These are phyloP conservation scores for Clavispora carvajalis DNA, from an alignment of 805 yeast genomes.

Conservation along the genomic window DNA sequence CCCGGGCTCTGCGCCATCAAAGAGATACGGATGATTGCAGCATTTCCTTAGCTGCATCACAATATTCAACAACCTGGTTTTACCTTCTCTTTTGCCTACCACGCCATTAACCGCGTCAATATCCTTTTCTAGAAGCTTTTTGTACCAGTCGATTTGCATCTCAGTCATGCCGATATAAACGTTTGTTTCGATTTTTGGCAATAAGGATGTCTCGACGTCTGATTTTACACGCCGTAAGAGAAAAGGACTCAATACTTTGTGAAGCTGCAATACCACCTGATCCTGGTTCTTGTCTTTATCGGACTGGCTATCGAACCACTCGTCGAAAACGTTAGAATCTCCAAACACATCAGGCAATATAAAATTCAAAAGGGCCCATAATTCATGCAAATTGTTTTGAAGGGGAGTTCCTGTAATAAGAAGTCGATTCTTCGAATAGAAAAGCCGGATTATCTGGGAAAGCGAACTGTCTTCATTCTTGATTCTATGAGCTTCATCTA, in stretches of 20 bases:
- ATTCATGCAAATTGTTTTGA: conserved; percentile 90
- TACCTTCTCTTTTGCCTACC: conserved; percentile 89
- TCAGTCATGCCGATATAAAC: conserved; percentile 92
- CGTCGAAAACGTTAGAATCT: conserved; percentile 83
- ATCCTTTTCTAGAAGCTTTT: conserved; percentile 81
- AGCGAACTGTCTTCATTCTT: conserved; percentile 90
- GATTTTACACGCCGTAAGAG: conserved; percentile 83
- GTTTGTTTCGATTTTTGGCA: conserved; percentile 88
- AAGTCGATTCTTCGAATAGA: conserved; percentile 78
- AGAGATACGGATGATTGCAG: conserved; percentile 93
- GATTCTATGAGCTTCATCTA: conserved; percentile 96
- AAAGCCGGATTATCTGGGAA: conserved; percentile 86
- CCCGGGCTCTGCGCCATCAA: conserved; percentile 99
- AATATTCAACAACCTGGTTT: conserved; percentile 83
- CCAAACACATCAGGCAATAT: conserved; percentile 92
- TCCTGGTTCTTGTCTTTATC: conserved; percentile 53
- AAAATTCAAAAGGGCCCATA: conserved; percentile 92
- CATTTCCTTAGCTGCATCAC: conserved; percentile 97
- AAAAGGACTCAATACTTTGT: conserved; percentile 83
- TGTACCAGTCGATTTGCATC: conserved; percentile 93
- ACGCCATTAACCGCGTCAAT: conserved; percentile 96
- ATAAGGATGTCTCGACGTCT: conserved; percentile 85
- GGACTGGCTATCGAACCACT: conserved; percentile 70
- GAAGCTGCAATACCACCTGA: conserved; percentile 79
- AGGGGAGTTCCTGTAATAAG: conserved; percentile 94